Evolutionary conservation across 139 green algal species (phyloP).

Genomic region (Chlorella sp.): DNA sequence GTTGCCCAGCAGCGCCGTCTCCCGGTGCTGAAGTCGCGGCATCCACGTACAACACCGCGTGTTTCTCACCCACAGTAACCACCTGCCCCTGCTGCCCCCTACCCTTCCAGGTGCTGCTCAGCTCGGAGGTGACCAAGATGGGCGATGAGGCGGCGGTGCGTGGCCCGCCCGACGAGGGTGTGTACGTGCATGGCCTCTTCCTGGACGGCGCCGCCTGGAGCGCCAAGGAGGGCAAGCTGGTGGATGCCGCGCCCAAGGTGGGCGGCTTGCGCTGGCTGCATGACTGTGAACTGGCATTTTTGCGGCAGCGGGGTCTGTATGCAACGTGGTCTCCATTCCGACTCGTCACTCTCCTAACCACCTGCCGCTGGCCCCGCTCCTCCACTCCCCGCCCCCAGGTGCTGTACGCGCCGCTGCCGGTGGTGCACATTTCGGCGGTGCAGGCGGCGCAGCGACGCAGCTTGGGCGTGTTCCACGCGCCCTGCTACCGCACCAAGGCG

Average conservation of each 20-base stretch:
- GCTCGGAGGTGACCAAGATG: constrained; percentile 87
- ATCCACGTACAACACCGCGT: too few species aligned
- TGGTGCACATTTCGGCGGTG: constrained; percentile 60
- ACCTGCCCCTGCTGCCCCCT: too few species aligned
- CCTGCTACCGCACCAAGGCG: constrained; percentile 84
- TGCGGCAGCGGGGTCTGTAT: too few species aligned
- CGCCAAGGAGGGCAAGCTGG: constrained; percentile 80
- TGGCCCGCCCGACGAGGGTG: constrained; percentile 83
- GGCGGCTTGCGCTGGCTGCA: background rate
- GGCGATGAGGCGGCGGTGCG: constrained; percentile 74
- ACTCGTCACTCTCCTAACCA: background rate
- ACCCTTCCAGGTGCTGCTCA: constrained; percentile 66
- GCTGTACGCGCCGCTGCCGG: constrained; percentile 85
- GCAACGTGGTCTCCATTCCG: too few species aligned
- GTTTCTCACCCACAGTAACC: too few species aligned
- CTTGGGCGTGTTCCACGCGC: constrained; percentile 75
- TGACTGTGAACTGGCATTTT: background rate
- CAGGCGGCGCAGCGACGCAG: constrained; percentile 80
- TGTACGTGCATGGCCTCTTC: constrained; percentile 94
- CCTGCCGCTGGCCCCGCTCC: background rate
- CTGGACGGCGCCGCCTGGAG: constrained; percentile 95
- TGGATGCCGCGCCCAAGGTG: constrained; percentile 91
- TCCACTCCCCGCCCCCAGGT: background rate
- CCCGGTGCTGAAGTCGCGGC: too few species aligned
- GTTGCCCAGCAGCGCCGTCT: too few species aligned